Evolutionary conservation across 306 rosid species (phyloP).

Genomic region (Argentina anserina): DNA sequence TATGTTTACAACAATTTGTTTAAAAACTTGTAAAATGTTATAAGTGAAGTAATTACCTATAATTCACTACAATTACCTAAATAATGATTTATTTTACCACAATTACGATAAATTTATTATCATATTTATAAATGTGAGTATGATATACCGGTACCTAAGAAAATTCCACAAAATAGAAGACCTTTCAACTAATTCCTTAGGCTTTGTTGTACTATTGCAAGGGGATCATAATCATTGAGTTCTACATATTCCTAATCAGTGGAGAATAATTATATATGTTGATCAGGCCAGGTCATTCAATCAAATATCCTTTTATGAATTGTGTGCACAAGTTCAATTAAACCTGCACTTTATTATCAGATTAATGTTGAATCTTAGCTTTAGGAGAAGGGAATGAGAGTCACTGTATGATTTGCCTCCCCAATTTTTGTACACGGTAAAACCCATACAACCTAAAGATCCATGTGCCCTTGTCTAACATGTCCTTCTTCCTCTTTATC

Average conservation of each 20-base stretch:
- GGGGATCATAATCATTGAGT: neutral
- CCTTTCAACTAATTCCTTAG: neutral
- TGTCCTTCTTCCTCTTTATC: conserved; percentile 11
- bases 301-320: conserved; percentile 19
- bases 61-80: too few relatives aligned
- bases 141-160: too few relatives aligned
- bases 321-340: conserved; percentile 19
- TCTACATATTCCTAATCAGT: neutral
- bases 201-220: neutral
- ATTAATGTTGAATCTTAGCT: conserved; percentile 9
- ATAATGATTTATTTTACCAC: too few relatives aligned
- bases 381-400: neutral
- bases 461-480: conserved; percentile 44
- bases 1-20: too few relatives aligned
- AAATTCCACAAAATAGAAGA: too few relatives aligned
- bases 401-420: neutral
- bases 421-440: conserved; percentile 2
- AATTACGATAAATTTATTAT: too few relatives aligned
- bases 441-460: conserved; percentile 14
- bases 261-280: neutral
- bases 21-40: too few relatives aligned
- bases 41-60: too few relatives aligned
- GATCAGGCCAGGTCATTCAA: conserved; percentile 27
- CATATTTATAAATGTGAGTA: too few relatives aligned
- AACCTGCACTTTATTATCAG: conserved; percentile 32